Conservation (phyloP, 495 filamentous ascomycete genomes). For the Xylaria cubensis region DNA sequence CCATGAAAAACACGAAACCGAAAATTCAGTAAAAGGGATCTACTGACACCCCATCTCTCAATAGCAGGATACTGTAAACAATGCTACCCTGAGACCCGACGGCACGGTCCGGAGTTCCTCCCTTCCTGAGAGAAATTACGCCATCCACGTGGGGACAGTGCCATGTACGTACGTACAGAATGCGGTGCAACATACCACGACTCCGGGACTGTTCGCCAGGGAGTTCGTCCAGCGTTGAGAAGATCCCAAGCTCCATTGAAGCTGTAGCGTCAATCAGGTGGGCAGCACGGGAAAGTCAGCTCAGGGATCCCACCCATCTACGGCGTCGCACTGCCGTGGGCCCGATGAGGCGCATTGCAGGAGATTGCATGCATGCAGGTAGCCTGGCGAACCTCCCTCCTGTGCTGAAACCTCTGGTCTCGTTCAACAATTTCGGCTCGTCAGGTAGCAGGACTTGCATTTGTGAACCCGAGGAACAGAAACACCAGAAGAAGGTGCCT, state of each 20-base stretch:
- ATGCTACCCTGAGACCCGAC: not conserved
- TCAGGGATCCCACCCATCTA: not conserved
- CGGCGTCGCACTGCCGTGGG: constrained; percentile 12
- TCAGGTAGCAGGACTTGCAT: not conserved
- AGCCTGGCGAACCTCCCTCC: not conserved
- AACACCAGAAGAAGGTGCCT: no score
- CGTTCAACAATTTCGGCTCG: not conserved
- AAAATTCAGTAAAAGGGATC: not conserved
- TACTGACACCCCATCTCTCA: not conserved
- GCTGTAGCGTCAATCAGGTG: constrained; percentile 6
- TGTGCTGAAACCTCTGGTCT: not conserved
- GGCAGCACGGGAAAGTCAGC: constrained; percentile 7
- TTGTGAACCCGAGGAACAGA: not conserved
- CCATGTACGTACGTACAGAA: constrained; percentile 23
- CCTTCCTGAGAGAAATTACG: not conserved
- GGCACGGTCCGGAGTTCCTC: not conserved
- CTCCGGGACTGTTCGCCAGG: not conserved
- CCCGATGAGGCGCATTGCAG: constrained; percentile 26
- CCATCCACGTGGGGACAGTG: constrained; percentile 22
- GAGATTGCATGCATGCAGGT: constrained; percentile 16
- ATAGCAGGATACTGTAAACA: constrained; percentile 6
- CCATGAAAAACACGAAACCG: not conserved
- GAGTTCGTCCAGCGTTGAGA: not conserved
- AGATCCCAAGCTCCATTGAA: not conserved
- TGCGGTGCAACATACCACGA: constrained; percentile 20